Conservation (phyloP, 2,329 filamentous ascomycete genomes). For the Diaporthe sp. region DNA sequence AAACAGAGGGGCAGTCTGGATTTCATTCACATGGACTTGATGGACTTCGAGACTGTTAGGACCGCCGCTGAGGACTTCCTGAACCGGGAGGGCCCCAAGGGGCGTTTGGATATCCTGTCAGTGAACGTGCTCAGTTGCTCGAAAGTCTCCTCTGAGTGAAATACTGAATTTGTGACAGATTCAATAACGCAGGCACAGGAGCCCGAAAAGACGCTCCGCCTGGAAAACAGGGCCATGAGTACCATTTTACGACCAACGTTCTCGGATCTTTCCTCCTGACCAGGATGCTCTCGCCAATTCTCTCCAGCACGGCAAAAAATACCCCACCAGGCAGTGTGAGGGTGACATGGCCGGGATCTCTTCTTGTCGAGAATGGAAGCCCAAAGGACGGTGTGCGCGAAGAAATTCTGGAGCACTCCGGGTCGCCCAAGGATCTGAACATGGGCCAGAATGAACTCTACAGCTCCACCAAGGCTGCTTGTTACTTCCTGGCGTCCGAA, state of each 20-base stretch:
- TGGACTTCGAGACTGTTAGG: constrained; percentile 41
- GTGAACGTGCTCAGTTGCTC: neutral
- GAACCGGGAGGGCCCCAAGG: constrained; percentile 31
- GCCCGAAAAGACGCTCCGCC: constrained; percentile 39
- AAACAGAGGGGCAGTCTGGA: constrained; percentile 36
- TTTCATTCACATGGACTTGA: constrained; percentile 42
- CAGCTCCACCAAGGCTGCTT: constrained; percentile 40
- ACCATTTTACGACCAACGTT: constrained; percentile 43
- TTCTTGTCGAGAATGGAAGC: constrained; percentile 42
- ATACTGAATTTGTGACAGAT: constrained; percentile 10
- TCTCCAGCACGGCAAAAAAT: constrained; percentile 39
- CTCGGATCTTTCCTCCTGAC: constrained; percentile 41
- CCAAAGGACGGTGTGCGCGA: constrained; percentile 40
- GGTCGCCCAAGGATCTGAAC: constrained; percentile 15
- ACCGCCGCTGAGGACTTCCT: constrained; percentile 38
- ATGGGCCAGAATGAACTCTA: constrained; percentile 40
- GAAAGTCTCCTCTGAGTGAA: neutral
- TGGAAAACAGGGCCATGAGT: constrained; percentile 42
- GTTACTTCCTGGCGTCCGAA: constrained; percentile 44
- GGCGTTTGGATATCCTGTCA: constrained; percentile 41
- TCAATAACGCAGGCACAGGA: constrained; percentile 45
- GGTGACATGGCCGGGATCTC: constrained; percentile 42
- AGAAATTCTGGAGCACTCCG: constrained; percentile 36
- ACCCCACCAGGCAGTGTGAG: constrained; percentile 39
- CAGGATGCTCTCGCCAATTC: constrained; percentile 40